Evolutionary conservation across 108 stramenopile genomes (phyloP), one percentile per base, ranked within the genome.

Genomic region (Cyclotella cryptica): DNA sequence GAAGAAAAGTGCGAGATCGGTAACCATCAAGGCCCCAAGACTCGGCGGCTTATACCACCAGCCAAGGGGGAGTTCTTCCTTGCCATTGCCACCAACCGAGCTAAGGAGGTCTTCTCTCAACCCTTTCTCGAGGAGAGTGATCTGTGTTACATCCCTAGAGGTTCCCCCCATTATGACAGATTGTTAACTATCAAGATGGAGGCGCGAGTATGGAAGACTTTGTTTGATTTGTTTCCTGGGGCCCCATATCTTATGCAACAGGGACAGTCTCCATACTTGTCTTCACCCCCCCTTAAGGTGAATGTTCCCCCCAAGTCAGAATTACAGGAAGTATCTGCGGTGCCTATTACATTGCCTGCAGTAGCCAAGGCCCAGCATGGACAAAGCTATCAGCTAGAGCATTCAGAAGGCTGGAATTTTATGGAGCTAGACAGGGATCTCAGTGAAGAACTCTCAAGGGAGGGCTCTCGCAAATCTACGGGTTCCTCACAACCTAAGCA

Each of bases 141-240:
- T n/a, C 2, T 61, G 8, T 5, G 29, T 30, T 61, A 39, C 35
- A 2, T 61, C 3, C 29, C 35, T 15, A 19, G n/a, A 3, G 60
- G n/a, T 13, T 10, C 29, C 7, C n/a, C 30, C 1, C 19, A 61
- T 30, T 61, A 15, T 13, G n/a, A 39, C 11, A 39, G 35, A 39
- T 39, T 61, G 30, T 10, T 61, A 2, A 39, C 60, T 13, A 30
- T 61, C 30, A 30, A 39, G 60, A 35, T 61, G 60, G 60, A 61
- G 60, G 9, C 60, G 5, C 30, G 60, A 10, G 60, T 61, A 0
- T 61, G 29, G 30, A 61, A 61, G 30, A 13, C 35, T 12, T 30
- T 61, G 60, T 39, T 61, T 61, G 60, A 61, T 10, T 2, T 61
- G 8, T 61, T 61, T 14, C 60, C 60, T 39, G 60, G 60, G 15